Base-by-base conservation (phyloP, 2,329 filamentous ascomycete genomes). In the Botrytis paeoniae region DNA sequence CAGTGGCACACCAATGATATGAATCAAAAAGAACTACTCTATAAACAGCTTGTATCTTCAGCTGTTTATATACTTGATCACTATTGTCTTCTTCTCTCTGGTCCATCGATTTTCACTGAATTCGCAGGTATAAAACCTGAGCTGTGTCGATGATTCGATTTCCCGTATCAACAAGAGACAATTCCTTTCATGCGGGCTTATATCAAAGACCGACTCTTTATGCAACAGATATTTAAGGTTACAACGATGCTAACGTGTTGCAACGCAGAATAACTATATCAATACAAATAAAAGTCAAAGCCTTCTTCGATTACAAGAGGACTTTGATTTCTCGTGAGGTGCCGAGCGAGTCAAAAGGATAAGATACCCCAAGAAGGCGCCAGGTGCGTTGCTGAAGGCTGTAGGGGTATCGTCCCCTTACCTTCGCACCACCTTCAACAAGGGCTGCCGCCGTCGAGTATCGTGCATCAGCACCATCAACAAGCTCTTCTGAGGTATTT, bases 381-480 rank as follows among this genome's bases (percentile, higher is more conserved):
- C 59, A 12, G 22, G 32, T 25, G 32, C n/a, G 37, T 63, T 29
- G 37, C 60, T 43, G 25, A 63, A 63, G 60, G 37, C 37, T 63
- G 60, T 63, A 63, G n/a, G 37, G 14, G 16, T 29, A 4, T 43
- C 14, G 37, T 20, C 39, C 25, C 91, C 84, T 88, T 90, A 83
- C 89, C 85, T 80, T 85, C 85, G 75, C 84, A 86, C 78, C 85
- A 92, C 81, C 87, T 91, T 78, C 62, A 65, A n/a, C 91, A 92
- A 78, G 89, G 92, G 81, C 87, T 90, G 79, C 89, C 92, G 81
- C 89, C 92, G 76, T 88, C 89, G 80, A 92, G 91, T 84, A 88
- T 91, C 80, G 90, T 92, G 80, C 89, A 93, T 79, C 91, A 92
- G 77, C 85, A 86, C 78, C 90, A 92, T 80, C 89, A 91, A 76